Evolutionary conservation across 2,329 filamentous ascomycete species (phyloP).

Genomic region (Coniochaeta hoffmannii): DNA sequence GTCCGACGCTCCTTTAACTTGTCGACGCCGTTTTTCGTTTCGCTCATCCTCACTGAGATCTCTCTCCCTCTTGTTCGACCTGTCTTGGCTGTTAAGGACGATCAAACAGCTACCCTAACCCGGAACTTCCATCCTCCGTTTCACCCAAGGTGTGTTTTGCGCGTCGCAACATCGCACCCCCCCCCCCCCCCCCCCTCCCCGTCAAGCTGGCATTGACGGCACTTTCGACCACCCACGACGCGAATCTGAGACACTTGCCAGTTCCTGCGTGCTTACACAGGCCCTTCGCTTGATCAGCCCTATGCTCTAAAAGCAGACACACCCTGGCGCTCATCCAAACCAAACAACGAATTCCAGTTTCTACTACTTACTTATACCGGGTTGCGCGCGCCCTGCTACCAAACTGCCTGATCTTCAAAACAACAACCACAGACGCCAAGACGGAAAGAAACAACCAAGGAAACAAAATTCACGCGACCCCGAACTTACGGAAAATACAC

Average conservation of each 20-base stretch:
- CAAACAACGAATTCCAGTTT: not conserved
- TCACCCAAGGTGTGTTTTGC: not conserved
- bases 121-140: not conserved
- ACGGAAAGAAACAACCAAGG: not conserved
- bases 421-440: not conserved
- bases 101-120: not conserved
- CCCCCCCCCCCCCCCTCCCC: not conserved
- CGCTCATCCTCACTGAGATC: too few species aligned
- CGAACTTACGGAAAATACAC: not conserved
- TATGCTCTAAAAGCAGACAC: not conserved
- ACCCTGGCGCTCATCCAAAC: not conserved
- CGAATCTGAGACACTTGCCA: not conserved
- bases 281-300: not conserved
- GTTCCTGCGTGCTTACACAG: not conserved
- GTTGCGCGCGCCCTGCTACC: not conserved
- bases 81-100: not conserved
- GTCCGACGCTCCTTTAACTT: not conserved
- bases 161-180: not conserved
- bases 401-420: not conserved
- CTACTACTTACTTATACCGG: not conserved
- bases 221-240: not conserved
- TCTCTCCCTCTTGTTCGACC: not conserved
- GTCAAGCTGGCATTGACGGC: not conserved
- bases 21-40: not conserved
- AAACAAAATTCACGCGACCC: too few species aligned